These are phyloP conservation scores for Thermomucor indicae-seudaticae DNA, from an alignment of 371 early-diverging fungal species.

Conservation along the genomic window DNA sequence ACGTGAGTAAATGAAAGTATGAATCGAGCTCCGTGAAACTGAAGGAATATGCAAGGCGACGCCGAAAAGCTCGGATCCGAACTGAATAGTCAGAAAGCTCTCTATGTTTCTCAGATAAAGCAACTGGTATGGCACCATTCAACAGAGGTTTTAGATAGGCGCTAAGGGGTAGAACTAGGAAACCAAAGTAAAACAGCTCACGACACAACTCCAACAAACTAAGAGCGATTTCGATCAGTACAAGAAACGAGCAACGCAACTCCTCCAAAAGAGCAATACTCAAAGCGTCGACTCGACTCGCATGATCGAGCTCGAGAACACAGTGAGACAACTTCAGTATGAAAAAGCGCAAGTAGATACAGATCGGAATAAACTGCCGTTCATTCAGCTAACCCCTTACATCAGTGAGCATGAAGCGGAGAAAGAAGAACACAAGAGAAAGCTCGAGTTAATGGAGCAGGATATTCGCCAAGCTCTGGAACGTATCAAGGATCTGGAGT, in stretches of 20 bases:
- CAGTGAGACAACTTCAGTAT: slow-evolving; percentile 23
- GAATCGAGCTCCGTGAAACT: neutral
- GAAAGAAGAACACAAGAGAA: slow-evolving; percentile 7
- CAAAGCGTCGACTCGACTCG: slow-evolving; percentile 12
- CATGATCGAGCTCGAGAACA: slow-evolving; percentile 33
- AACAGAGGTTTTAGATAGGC: no score
- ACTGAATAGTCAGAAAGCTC: slow-evolving; percentile 35
- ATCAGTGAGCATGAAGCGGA: slow-evolving; percentile 16
- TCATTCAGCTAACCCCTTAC: neutral
- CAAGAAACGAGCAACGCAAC: slow-evolving; percentile 52
- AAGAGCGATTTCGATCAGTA: slow-evolving; percentile 57
- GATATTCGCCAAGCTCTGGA: slow-evolving; percentile 49
- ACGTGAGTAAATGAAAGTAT: slow-evolving; percentile 20
- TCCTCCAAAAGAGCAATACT: slow-evolving; percentile 39
- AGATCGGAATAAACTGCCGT: neutral
- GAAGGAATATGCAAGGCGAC: slow-evolving; percentile 23
- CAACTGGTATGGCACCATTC: slow-evolving; percentile 39
- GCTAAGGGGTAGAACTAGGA: no score
- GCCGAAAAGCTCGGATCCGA: slow-evolving; percentile 43
- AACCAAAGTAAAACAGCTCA: slow-evolving; percentile 44
- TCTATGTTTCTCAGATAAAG: slow-evolving; percentile 39
- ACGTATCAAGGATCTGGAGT: slow-evolving; percentile 44
- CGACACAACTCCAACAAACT: slow-evolving; percentile 37
- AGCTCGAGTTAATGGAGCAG: slow-evolving; percentile 36
- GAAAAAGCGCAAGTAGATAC: slow-evolving; percentile 21